Percentiles rank a stretch among this genome's conserved stretches.
Conservation (phyloP, 2,329 filamentous ascomycete genomes). For the Phialocephala sp. region DNA sequence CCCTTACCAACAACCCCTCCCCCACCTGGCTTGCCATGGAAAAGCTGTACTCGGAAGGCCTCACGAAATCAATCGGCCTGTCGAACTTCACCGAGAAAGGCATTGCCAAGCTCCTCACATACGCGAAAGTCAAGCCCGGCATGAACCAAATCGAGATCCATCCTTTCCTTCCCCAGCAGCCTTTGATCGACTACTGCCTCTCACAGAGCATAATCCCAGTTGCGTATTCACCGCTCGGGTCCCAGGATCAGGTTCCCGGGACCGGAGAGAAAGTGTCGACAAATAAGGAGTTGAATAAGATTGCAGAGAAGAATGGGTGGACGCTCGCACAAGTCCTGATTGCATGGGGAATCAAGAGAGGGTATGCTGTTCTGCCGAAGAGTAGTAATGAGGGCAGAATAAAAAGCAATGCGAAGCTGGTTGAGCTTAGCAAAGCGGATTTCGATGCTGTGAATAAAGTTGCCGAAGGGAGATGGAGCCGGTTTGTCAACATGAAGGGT, state of each 20-base stretch:
- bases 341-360: constrained; percentile 74
- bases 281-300: constrained; percentile 63
- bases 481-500: constrained; percentile 84
- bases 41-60: constrained; percentile 63
- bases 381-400: constrained; percentile 73
- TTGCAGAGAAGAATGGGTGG: constrained; percentile 69
- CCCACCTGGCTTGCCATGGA: constrained; percentile 79
- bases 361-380: constrained; percentile 75
- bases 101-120: constrained; percentile 57
- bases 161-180: constrained; percentile 73
- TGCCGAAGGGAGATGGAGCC: constrained; percentile 67
- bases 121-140: constrained; percentile 53
- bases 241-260: constrained; percentile 68
- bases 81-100: constrained; percentile 63
- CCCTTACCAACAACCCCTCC: constrained; percentile 68
- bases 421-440: constrained; percentile 68
- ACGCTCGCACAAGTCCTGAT: constrained; percentile 68
- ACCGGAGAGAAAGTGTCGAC: constrained; percentile 70
- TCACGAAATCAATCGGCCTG: constrained; percentile 63
- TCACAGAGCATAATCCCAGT: constrained; percentile 73
- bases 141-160: constrained; percentile 72
- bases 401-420: constrained; percentile 70
- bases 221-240: constrained; percentile 72
- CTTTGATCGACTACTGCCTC: constrained; percentile 72
- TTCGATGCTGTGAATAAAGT: constrained; percentile 62